Conservation (phyloP, 345 rosid genomes). For the Isatis tinctoria region DNA sequence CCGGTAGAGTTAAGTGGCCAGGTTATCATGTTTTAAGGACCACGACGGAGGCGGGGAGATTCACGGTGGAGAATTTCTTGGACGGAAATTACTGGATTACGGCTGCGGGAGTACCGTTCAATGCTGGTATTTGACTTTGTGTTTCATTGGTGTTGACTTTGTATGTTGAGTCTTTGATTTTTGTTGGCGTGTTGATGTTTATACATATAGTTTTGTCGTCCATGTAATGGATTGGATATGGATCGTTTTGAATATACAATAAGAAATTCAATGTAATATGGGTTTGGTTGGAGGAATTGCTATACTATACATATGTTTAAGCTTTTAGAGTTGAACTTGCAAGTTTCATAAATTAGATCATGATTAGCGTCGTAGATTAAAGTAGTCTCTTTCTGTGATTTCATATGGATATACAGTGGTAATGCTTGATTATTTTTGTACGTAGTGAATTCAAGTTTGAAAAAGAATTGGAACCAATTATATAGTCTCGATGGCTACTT, state of each 20-base stretch:
- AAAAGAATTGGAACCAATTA: neutral
- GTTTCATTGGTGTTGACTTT: neutral
- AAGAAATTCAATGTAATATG: neutral
- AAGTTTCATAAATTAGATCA: neutral
- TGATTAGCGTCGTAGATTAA: neutral
- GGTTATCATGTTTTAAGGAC: conserved; percentile 50
- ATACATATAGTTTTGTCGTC: neutral
- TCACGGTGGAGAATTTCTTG: conserved; percentile 65
- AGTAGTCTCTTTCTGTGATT: neutral
- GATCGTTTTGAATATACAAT: conserved; percentile 5
- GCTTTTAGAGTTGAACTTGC: neutral
- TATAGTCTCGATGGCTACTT: neutral
- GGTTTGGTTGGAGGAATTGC: neutral
- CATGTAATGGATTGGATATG: neutral
- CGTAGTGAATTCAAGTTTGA: neutral
- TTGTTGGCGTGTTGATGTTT: conserved; percentile 16
- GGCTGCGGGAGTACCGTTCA: conserved; percentile 66
- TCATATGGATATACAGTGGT: neutral
- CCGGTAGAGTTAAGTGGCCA: conserved; percentile 68
- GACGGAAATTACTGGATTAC: conserved; percentile 72
- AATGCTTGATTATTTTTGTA: neutral
- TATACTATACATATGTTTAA: neutral
- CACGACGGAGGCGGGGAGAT: conserved; percentile 49
- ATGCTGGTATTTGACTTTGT: conserved; percentile 43
- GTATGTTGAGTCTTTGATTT: neutral